Conservation (phyloP, 2,329 filamentous ascomycete genomes). For the Ceratocystis papillata region DNA sequence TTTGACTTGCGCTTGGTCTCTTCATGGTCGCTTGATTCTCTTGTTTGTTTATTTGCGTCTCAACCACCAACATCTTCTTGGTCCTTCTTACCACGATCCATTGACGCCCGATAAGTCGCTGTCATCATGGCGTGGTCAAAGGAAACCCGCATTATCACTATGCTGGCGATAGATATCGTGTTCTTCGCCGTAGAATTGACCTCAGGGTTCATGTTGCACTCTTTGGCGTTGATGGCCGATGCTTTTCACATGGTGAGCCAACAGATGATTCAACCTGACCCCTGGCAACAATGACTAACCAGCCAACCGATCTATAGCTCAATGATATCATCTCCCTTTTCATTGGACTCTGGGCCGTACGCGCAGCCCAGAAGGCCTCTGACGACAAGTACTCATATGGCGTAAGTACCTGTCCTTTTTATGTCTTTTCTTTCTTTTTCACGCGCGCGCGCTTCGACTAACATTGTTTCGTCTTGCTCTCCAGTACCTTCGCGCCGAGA, state of each 20-base stretch:
- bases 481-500: slow-evolving; percentile 93
- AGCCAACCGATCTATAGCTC: slow-evolving; percentile 43
- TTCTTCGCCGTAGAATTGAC: slow-evolving; percentile 89
- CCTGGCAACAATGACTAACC: background rate
- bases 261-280: slow-evolving; percentile 3
- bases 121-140: slow-evolving; percentile 74
- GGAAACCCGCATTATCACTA: slow-evolving; percentile 78
- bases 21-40: background rate
- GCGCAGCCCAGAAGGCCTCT: slow-evolving; percentile 69
- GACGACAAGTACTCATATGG: slow-evolving; percentile 94
- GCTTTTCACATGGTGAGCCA: slow-evolving; percentile 86
- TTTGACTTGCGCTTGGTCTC: background rate
- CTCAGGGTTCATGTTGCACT: slow-evolving; percentile 76
- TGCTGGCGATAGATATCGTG: slow-evolving; percentile 76
- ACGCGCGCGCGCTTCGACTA: background rate
- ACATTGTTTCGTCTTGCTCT: slow-evolving; percentile 14
- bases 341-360: slow-evolving; percentile 92
- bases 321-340: slow-evolving; percentile 94
- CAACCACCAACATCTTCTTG: background rate
- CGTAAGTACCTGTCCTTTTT: slow-evolving; percentile 40
- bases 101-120: background rate
- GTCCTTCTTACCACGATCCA: background rate
- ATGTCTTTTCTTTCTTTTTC: background rate
- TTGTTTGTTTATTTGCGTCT: slow-evolving; percentile 6
- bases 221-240: slow-evolving; percentile 86